These are phyloP conservation scores for Fusarium sp. DNA, from an alignment of 2,329 filamentous ascomycete genomes.

Conservation along the genomic window DNA sequence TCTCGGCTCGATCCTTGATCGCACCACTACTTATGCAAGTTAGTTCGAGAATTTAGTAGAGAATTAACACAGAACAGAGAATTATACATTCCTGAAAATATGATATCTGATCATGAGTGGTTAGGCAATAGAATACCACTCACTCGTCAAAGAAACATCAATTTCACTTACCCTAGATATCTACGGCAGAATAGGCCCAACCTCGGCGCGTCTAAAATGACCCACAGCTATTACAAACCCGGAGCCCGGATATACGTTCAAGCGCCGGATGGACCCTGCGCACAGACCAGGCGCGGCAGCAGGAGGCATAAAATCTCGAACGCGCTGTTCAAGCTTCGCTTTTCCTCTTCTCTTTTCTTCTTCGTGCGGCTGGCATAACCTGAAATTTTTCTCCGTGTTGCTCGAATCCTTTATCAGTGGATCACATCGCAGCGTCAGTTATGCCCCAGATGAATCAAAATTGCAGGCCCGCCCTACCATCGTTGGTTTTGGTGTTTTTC, in stretches of 20 bases:
- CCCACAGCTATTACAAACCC: not conserved
- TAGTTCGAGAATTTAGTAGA: too few relatives aligned
- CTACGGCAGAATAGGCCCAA: too few relatives aligned
- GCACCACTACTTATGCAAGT: too few relatives aligned
- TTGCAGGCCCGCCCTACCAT: constrained; percentile 76
- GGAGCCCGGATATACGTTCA: constrained; percentile 17
- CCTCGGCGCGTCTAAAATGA: not conserved
- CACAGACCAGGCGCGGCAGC: constrained; percentile 19
- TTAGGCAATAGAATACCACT: too few relatives aligned
- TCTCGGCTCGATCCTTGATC: too few relatives aligned
- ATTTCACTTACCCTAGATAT: not conserved
- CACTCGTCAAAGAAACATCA: not conserved
- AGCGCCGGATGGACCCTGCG: not conserved
- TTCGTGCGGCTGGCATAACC: constrained; percentile 85
- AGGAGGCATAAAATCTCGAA: constrained; percentile 49
- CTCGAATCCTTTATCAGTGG: constrained; percentile 73
- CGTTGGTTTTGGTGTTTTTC: constrained; percentile 55
- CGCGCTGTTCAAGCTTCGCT: constrained; percentile 43
- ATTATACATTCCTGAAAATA: not conserved
- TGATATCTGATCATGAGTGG: not conserved
- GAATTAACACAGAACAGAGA: too few relatives aligned
- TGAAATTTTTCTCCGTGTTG: constrained; percentile 81
- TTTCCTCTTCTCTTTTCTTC: constrained; percentile 69
- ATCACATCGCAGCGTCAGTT: constrained; percentile 77
- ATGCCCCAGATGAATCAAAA: constrained; percentile 82